Base-by-base conservation (phyloP, 352 stramenopile species). In the Phytophthora pistaciae region DNA sequence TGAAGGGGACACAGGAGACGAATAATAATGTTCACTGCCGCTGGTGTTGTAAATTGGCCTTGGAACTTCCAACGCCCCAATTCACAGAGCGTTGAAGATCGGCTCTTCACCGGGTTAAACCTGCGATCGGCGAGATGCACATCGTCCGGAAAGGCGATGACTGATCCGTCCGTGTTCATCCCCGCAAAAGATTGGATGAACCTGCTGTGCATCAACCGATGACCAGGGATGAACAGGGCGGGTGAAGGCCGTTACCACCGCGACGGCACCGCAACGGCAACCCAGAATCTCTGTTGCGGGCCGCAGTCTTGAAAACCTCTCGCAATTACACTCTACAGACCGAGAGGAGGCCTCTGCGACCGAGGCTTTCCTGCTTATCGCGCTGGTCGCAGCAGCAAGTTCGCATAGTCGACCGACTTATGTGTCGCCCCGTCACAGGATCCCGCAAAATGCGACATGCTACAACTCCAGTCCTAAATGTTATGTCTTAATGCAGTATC, bases 181-280 rank as follows among this genome's bases (percentile, higher is more conserved):
- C 33, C 55, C 11, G 55, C 55, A 42, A 42, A 33, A 25, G 55
- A 60, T 60, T 50, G 38, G 55, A 60, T 49, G 55, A 60, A 50
- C 38, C 55, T 33, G 33, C 33, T 25, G 55, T 60, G 49, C 55
- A 60, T 60, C 55, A 52, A 20, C 8, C 18, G 40, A 9, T 48
- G 13, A 54, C 11, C 46, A 54, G 6, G 14, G 13, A 13, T 48
- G 40, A n/a, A 48, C 40, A n/a, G 11, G 13, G 46, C 46, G 14
- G 18, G 46, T 14, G 14, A 29, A 21, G 16, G 46, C 46, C 18
- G 31, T 44, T 44, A 44, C 36, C 36, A 18, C 36, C 11, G 13
- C 36, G 13, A 18, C 36, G 36, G 36, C 36, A n/a, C 36, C 11
- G 36, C 36, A 13, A 16, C 36, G 36, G 36, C 36, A 42, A 42